Evolutionary conservation across 352 stramenopile genomes (phyloP).

Genomic region (Phytophthora citrophthora): DNA sequence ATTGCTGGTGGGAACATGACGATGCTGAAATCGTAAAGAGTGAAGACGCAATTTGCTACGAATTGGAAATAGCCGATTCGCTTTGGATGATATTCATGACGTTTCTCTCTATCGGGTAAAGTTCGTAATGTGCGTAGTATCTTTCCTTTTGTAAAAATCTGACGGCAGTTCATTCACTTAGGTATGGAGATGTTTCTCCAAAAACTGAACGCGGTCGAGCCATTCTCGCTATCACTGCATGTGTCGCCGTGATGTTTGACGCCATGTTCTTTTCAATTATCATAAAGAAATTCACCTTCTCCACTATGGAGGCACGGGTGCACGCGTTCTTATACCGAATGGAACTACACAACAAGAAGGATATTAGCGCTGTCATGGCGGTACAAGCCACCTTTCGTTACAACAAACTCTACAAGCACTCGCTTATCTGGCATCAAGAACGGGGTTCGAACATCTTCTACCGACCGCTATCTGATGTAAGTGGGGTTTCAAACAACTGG

Average conservation of each 20-base stretch:
- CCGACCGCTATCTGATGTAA: constrained; percentile 64
- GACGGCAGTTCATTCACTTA: constrained; percentile 3
- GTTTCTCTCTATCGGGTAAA: constrained; percentile 52
- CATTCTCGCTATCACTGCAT: constrained; percentile 39
- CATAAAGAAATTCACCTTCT: constrained; percentile 72
- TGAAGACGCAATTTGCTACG: constrained; percentile 39
- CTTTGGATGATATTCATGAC: constrained; percentile 59
- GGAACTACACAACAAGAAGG: constrained; percentile 67
- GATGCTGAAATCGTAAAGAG: constrained; percentile 9
- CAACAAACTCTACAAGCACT: constrained; percentile 68
- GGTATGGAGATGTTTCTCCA: constrained; percentile 51
- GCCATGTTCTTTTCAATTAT: constrained; percentile 64
- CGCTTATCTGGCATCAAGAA: constrained; percentile 74
- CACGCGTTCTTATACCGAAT: constrained; percentile 72
- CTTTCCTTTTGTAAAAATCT: background rate
- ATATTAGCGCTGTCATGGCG: constrained; percentile 67
- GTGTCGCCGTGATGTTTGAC: constrained; percentile 41
- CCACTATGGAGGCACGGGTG: constrained; percentile 65
- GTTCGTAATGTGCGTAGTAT: background rate
- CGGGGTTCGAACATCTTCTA: constrained; percentile 48
- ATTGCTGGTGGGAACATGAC: constrained; percentile 33
- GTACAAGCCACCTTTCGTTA: constrained; percentile 74
- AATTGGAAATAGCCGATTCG: constrained; percentile 40
- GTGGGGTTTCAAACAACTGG: background rate
- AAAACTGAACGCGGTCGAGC: constrained; percentile 32